Base-by-base conservation (phyloP, 306 rosid genomes). In the Crataegus laevigata region DNA sequence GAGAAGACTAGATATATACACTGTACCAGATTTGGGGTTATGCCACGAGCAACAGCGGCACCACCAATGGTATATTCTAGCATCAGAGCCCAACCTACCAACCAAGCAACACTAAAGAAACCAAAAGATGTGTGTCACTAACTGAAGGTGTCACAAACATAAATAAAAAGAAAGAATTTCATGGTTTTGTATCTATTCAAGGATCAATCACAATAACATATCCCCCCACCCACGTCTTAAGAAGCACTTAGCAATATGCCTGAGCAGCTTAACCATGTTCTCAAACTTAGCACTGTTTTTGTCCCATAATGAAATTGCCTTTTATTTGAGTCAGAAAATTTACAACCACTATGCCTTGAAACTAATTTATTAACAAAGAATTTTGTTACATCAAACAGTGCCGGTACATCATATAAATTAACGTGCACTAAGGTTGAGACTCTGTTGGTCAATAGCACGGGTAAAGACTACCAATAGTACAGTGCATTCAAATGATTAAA, bases 1-100 rank as follows among this genome's bases (percentile, higher is more conserved):
- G 26, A 38, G 29, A 65, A 65, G 42, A 63, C 62, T 7, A 30
- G 11, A 63, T 5, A 30, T 63, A 30, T 63, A 63, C 22, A 66
- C 21, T 67, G 5, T 76, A 91, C 98, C 96, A 93, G 61, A 88
- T 93, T 89, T 36, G 98, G 98, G 62, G 96, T 78, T 77, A 89
- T 78, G 69, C 98, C 98, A 66, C 98, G 96, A 42, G 98, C 97
- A 80, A 89, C 96, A 80, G 97, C 88, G 42, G 98, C 83, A 36
- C 92, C 85, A 58, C 97, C 91, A 57, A 93, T 85, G 26, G 97
- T 88, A 78, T 93, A 93, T 83, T 93, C 98, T 78, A 91, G 79
- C 65, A 91, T 71, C 86, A 93, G 76, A 54, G 93, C 84, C 97
- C 98, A 93, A 19, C 98, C 98, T 57, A 93, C 68, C 80, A 91